Base-by-base conservation (phyloP, 2,329 filamentous ascomycete genomes). In the Cladophialophora psammophila region DNA sequence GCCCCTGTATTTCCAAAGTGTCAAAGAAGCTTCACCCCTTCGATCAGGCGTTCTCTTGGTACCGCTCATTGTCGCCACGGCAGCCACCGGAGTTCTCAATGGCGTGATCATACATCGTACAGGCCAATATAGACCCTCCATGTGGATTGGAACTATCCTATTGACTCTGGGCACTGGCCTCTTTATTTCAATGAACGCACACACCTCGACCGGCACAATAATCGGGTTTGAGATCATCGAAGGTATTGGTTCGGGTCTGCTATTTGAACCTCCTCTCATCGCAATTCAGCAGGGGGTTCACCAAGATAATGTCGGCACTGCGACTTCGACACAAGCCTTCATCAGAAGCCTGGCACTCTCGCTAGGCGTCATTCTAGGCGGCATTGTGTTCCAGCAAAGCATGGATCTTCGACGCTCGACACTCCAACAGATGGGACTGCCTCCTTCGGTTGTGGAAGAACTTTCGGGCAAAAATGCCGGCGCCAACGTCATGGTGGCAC, bases 1-100 rank as follows among this genome's bases (percentile, higher is more conserved):
- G 32, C 91, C 91, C 0, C 82, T 93, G 0, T 93, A 90, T 77
- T 89, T 92, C 62, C 91, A 94, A 75, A 85, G 88, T 2, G 90
- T 89, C 0, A 83, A 89, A 1, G 83, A 84, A 59, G 86, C 86
- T 89, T 0, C 79, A 91, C 38, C 80, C 81, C n/a, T 91, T 87
- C 0, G 84, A 83, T 72, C 71, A 75, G 85, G 85, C 70, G 70
- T 78, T 0, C 83, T 90, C 12, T 81, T 91, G 2, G 80, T 92
- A 0, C 89, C 90, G 0, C 85, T 89, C 48, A 87, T 86, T 26
- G 69, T 82, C 1, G 74, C 75, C 9, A 81, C 82, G 64, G 82
- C 84, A 1, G 66, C 80, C 7, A 75, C 79, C 1, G 83, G 80
- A 38, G 79, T 86, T 2, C 45, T 79, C 0, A 77, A 78, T 1